Conservation (phyloP, 2,329 filamentous ascomycete species). For the Penicillium sp. region DNA sequence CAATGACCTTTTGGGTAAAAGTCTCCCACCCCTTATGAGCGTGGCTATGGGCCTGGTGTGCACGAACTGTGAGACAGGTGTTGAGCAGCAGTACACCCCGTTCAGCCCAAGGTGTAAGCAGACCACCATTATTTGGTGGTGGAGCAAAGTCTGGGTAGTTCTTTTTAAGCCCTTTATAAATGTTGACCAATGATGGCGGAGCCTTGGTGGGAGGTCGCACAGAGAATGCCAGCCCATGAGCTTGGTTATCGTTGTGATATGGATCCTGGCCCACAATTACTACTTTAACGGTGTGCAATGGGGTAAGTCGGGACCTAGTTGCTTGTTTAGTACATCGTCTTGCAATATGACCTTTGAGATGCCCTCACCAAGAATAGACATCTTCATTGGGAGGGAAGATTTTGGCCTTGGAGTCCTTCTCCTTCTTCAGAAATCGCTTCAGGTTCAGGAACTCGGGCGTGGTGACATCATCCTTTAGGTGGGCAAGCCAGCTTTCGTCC, state of each 20-base stretch:
- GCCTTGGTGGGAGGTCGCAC: constrained; percentile 85
- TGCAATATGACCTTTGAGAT: background rate
- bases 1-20: constrained; percentile 89
- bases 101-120: constrained; percentile 91
- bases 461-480: constrained; percentile 81
- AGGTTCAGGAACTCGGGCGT: constrained; percentile 79
- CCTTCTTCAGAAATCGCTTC: constrained; percentile 81
- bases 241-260: constrained; percentile 94
- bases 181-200: constrained; percentile 88
- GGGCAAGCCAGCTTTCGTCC: constrained; percentile 85
- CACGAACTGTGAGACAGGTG: constrained; percentile 89
- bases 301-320: constrained; percentile 87
- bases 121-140: constrained; percentile 75
- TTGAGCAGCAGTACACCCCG: constrained; percentile 91
- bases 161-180: constrained; percentile 82
- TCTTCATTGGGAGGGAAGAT: constrained; percentile 86
- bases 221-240: constrained; percentile 93
- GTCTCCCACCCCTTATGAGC: constrained; percentile 85
- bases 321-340: constrained; percentile 17
- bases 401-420: constrained; percentile 70
- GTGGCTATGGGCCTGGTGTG: constrained; percentile 84
- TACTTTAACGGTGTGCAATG: constrained; percentile 81
- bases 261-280: constrained; percentile 96
- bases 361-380: constrained; percentile 83
- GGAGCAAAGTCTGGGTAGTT: constrained; percentile 79